phyloP scores from a whole-genome alignment of 1,284 basidiomycete species.

The Albatrellus sp. region DNA sequence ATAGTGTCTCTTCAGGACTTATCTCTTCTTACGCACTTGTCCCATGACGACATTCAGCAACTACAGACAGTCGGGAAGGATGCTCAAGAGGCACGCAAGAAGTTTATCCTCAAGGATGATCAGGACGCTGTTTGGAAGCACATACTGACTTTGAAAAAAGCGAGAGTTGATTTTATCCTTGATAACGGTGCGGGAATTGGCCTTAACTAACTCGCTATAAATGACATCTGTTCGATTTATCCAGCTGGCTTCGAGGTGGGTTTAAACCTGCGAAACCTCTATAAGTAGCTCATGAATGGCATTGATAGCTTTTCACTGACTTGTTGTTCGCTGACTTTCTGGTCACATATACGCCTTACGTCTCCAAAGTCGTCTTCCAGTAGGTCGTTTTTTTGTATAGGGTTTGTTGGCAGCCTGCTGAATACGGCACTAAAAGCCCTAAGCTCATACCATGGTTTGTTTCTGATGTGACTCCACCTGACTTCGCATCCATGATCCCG shows the following conservation, averaged over 20 bases:
- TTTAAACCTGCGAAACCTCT: neutral
- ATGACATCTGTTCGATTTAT: slow-evolving; percentile 18
- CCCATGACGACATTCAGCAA: slow-evolving; percentile 69
- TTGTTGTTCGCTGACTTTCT: slow-evolving; percentile 92
- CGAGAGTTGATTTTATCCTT: slow-evolving; percentile 77
- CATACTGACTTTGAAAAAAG: slow-evolving; percentile 43
- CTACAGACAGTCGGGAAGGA: slow-evolving; percentile 76
- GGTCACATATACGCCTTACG: slow-evolving; percentile 76
- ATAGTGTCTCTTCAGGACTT: slow-evolving; percentile 42
- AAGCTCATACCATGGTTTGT: slow-evolving; percentile 93
- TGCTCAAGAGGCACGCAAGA: slow-evolving; percentile 59
- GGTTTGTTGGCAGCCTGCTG: neutral
- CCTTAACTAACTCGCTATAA: neutral
- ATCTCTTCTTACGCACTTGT: slow-evolving; percentile 72
- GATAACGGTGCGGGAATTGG: slow-evolving; percentile 63
- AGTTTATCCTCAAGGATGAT: slow-evolving; percentile 81
- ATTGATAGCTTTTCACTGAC: slow-evolving; percentile 70
- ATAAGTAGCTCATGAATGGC: slow-evolving; percentile 17
- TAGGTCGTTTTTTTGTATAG: slow-evolving; percentile 30
- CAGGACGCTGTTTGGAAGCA: slow-evolving; percentile 69
- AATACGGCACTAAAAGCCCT: slow-evolving; percentile 35
- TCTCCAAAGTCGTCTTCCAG: slow-evolving; percentile 81
- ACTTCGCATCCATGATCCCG: slow-evolving; percentile 48
- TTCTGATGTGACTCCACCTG: slow-evolving; percentile 76
- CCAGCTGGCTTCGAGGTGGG: slow-evolving; percentile 80